Evolutionary conservation across 2,329 filamentous ascomycete genomes (phyloP).

Genomic region (Aspergillus sp.): DNA sequence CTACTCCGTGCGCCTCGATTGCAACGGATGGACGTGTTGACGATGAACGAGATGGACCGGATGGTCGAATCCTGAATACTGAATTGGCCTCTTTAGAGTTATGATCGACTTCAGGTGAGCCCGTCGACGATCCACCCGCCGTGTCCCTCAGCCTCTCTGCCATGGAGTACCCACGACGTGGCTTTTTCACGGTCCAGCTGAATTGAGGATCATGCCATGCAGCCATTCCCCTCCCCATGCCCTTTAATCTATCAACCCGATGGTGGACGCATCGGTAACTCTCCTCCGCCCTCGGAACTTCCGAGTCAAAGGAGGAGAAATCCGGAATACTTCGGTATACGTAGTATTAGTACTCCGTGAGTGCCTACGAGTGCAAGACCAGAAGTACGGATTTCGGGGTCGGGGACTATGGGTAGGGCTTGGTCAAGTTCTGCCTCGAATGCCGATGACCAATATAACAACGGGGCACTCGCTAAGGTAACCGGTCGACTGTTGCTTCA

Average conservation of each 20-base stretch:
- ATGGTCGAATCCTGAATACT: not conserved
- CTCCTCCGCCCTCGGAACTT: not conserved
- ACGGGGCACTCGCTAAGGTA: not conserved
- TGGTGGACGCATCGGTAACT: not conserved
- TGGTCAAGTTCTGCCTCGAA: too few relatives aligned
- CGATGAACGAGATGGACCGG: not conserved
- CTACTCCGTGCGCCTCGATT: not conserved
- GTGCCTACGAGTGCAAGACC: not conserved
- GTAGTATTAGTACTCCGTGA: not conserved
- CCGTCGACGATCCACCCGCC: constrained; percentile 5
- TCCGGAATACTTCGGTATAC: not conserved
- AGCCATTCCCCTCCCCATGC: not conserved
- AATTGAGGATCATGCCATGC: constrained; percentile 7
- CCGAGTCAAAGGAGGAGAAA: not conserved
- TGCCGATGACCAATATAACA: too few relatives aligned
- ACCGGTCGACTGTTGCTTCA: not conserved
- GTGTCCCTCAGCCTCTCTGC: not conserved
- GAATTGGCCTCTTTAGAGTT: constrained; percentile 3
- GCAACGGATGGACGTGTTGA: not conserved
- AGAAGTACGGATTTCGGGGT: not conserved
- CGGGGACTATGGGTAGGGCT: not conserved
- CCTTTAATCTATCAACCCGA: not conserved
- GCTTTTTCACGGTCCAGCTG: constrained; percentile 1
- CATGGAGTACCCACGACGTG: not conserved
- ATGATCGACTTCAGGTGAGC: constrained; percentile 1